Base-by-base conservation (phyloP, 441 rosid genomes). In the Croton laevigatus region DNA sequence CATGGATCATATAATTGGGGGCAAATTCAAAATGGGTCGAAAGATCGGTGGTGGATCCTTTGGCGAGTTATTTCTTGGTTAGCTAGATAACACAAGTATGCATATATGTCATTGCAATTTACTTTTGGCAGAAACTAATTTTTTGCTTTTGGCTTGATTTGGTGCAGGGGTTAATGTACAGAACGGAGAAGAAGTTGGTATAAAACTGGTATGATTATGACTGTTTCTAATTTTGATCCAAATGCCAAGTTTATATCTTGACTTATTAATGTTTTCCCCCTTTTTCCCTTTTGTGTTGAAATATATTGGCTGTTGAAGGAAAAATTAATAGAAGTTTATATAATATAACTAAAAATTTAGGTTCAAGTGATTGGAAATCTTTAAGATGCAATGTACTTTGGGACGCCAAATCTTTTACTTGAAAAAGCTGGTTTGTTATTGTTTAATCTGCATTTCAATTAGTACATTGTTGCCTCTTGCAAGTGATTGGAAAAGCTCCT, bases 31-130 rank as follows among this genome's bases (percentile, higher is more conserved):
- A 89, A 82, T 93, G 73, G 96, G 96, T 62, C 87, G 97, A 74
- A 91, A 93, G 86, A 93, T 93, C 59, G 98, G 98, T 23, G 87
- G 94, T 80, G 98, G 98, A 59, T 93, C 98, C 55, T 93, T 93
- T 57, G 97, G 98, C 54, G 96, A 93, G 78, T 88, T 93, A 48
- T 93, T 80, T 81, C 80, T 91, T 77, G 98, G 98, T 93, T 79
- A 76, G 75, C 45, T 40, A 0, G 62, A n/a, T 59, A 4, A 51
- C 42, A n/a, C 53, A 13, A 48, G 5, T 14, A 23, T 13, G 10
- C 14, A 23, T 19, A 27, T 27, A 13, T 51, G 40, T 54, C 11
- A 3, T 54, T 32, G 55, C 23, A 49, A 66, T 10, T 53, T 71
- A 45, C 23, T 68, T 61, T 34, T 40, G 14, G 32, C 8, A 65